Evolutionary conservation across 352 stramenopile genomes (phyloP).

Genomic region (Phytophthora idaei): DNA sequence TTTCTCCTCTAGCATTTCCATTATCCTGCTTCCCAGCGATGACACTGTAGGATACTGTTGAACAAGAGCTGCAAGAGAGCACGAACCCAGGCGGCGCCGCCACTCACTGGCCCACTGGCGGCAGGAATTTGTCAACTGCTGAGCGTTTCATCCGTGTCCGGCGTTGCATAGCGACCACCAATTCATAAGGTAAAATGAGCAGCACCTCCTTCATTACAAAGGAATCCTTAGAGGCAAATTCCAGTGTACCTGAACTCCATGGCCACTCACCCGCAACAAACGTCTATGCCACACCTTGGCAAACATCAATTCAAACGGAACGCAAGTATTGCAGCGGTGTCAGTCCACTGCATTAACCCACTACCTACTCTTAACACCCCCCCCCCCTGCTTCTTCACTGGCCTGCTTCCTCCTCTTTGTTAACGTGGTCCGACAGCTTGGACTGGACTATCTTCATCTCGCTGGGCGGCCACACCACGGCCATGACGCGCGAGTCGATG

Average conservation of each 20-base stretch:
- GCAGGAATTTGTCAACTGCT: constrained; percentile 1
- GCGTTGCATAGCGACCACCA: constrained; percentile 11
- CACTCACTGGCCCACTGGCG: background rate
- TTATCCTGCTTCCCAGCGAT: background rate
- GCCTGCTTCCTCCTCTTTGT: constrained; percentile 10
- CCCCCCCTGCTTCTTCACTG: background rate
- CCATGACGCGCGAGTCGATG: constrained; percentile 78
- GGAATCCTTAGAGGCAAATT: background rate
- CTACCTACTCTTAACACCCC: constrained; percentile 6
- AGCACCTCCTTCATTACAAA: background rate
- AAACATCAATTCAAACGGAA: constrained; percentile 19
- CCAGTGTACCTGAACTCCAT: constrained; percentile 1
- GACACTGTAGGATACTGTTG: background rate
- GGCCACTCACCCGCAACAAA: background rate
- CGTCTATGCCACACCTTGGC: background rate
- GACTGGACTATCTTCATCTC: constrained; percentile 66
- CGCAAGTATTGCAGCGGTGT: constrained; percentile 12
- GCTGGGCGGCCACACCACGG: constrained; percentile 77
- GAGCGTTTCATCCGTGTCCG: constrained; percentile 20
- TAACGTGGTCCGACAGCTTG: constrained; percentile 62
- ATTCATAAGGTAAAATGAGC: background rate
- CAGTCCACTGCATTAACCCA: background rate
- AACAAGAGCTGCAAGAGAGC: background rate
- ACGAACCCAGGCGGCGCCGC: background rate
- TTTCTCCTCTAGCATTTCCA: constrained; percentile 6